Base-by-base conservation (phyloP, 2,329 filamentous ascomycete genomes). In the Aureobasidium namibiae region DNA sequence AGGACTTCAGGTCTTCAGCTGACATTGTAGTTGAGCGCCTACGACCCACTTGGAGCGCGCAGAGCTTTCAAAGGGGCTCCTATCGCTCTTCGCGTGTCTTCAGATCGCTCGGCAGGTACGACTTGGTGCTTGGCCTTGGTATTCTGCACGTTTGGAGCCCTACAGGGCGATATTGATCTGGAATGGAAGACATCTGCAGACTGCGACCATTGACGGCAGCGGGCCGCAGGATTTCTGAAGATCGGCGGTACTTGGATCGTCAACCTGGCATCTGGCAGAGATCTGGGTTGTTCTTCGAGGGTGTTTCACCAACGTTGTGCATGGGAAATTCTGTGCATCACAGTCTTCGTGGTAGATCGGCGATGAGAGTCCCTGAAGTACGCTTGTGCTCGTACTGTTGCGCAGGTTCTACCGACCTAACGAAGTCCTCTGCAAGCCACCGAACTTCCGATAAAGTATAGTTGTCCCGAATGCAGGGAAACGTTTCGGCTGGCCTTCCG, bases 341-440 rank as follows among this genome's bases (percentile, higher is more conserved):
- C 3, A 16, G 10, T 39, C 5, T 38, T 36, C 23, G 6, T 13
- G 6, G 5, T 21, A 52, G 48, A 52, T 52, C 48, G 48, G 33
- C 48, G 48, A 52, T 52, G 33, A 14, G 5, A 52, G n/a, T 52
- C 48, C 48, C 48, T 52, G 48, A 52, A n/a, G 29, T 34, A 39
- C 46, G 46, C n/a, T 52, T 26, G 34, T 11, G 48, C 48, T 39
- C 21, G 29, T 18, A 52, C 21, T 42, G 14, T 6, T 2, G 34
- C 18, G 50, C 36, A 54, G 33, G 23, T 24, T 13, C 33, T 42
- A 23, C 50, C 50, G 50, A 54, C n/a, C 26, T 33, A 21, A 54
- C 26, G 23, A n/a, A 23, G 38, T 23, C 26, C 38, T 13, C 36
- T 41, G 50, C 38, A 54, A 54, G 50, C 50, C 36, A 54, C 50